phyloP scores from a whole-genome alignment of 2,329 filamentous ascomycete species.

The Chaetomium olivaceum region DNA sequence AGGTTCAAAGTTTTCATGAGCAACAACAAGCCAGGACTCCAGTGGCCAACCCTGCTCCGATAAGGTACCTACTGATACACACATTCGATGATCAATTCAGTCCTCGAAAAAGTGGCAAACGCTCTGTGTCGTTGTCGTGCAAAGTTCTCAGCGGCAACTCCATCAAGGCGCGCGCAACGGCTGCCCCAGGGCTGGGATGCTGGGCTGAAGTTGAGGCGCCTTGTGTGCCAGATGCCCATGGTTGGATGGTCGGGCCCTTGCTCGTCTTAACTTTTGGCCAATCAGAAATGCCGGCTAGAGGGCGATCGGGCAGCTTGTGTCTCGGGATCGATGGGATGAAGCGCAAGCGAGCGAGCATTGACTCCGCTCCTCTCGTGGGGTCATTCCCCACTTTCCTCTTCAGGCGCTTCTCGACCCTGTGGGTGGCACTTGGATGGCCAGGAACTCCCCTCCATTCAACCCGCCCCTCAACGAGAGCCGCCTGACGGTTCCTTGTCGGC shows the following conservation, averaged over 20 bases:
- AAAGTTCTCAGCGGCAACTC: conserved; percentile 15
- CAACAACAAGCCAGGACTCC: background rate
- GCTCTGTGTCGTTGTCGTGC: background rate
- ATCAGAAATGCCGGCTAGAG: conserved; percentile 20
- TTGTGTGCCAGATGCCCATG: conserved; percentile 32
- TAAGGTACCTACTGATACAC: background rate
- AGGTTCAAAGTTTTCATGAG: no score
- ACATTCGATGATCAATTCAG: background rate
- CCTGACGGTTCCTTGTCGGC: conserved; percentile 7
- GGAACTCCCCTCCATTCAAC: conserved; percentile 18
- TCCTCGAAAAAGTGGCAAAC: background rate
- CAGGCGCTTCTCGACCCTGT: conserved; percentile 24
- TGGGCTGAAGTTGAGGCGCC: conserved; percentile 32
- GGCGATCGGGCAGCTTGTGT: conserved; percentile 34
- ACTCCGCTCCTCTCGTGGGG: conserved; percentile 20
- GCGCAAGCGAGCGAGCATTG: conserved; percentile 33
- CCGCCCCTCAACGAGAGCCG: conserved; percentile 12
- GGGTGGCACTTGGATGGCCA: conserved; percentile 12
- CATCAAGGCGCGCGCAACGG: conserved; percentile 19
- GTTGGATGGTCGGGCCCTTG: conserved; percentile 17
- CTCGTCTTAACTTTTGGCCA: conserved; percentile 26
- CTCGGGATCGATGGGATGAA: conserved; percentile 37
- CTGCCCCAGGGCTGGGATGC: conserved; percentile 18
- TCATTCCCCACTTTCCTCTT: conserved; percentile 24
- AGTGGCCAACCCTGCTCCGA: background rate